Evolutionary conservation across 2,329 filamentous ascomycete species (phyloP).

Genomic region (Diaporthe ilicicola): DNA sequence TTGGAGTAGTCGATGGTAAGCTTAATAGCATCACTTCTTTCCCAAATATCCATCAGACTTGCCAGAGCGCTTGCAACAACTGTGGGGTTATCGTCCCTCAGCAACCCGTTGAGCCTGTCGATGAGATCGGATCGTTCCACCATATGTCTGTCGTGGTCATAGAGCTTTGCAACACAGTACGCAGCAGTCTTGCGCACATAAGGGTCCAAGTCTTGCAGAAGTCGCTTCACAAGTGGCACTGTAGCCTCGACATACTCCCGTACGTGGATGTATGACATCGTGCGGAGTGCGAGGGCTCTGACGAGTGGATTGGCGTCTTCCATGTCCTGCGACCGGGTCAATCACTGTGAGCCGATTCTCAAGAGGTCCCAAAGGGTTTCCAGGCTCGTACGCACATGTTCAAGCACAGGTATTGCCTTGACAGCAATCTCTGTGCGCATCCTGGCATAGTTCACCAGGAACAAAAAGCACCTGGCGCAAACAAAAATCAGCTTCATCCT

Average conservation of each 20-base stretch:
- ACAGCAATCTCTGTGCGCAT: constrained; percentile 94
- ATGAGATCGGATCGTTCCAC: constrained; percentile 94
- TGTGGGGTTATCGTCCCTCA: constrained; percentile 96
- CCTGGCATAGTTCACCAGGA: constrained; percentile 94
- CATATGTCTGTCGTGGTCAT: constrained; percentile 91
- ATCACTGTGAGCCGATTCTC: not conserved
- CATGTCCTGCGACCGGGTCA: constrained; percentile 75
- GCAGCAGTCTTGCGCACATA: constrained; percentile 98
- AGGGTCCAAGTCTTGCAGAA: constrained; percentile 87
- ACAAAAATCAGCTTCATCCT: constrained; percentile 29
- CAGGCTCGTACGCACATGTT: constrained; percentile 68
- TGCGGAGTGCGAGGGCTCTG: constrained; percentile 88
- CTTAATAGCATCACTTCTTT: constrained; percentile 95
- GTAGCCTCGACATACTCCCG: constrained; percentile 94
- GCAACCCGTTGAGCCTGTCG: constrained; percentile 85
- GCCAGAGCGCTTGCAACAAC: constrained; percentile 95
- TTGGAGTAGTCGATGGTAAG: constrained; percentile 97
- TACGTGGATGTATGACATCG: constrained; percentile 97
- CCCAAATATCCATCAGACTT: constrained; percentile 96
- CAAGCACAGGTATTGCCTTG: constrained; percentile 87
- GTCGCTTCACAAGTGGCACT: constrained; percentile 80
- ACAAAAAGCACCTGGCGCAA: constrained; percentile 86
- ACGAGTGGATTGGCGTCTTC: constrained; percentile 92
- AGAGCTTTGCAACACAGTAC: constrained; percentile 95
- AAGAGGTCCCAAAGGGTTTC: not conserved